Conservation (phyloP, 2,329 filamentous ascomycete species). For the Phyllosticta ampelicida region DNA sequence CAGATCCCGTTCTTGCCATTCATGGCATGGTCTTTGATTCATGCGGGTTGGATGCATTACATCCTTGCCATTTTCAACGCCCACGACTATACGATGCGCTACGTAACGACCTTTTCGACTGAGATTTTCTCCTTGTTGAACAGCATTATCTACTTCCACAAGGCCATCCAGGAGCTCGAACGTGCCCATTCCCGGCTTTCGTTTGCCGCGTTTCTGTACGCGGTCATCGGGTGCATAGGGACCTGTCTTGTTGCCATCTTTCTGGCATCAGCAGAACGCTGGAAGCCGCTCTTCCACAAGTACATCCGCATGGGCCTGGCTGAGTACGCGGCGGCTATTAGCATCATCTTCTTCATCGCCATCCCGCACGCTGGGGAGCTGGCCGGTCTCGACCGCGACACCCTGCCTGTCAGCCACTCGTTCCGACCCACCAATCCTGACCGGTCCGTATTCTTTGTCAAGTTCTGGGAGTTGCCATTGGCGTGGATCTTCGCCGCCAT, state of each 20-base stretch:
- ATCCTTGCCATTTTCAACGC: constrained; percentile 55
- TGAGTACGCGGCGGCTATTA: constrained; percentile 57
- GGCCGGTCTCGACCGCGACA: constrained; percentile 46
- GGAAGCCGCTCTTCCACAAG: constrained; percentile 51
- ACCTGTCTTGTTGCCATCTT: constrained; percentile 53
- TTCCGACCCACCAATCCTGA: constrained; percentile 49
- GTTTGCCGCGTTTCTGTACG: constrained; percentile 54
- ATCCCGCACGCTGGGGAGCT: constrained; percentile 53
- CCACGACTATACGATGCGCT: constrained; percentile 60
- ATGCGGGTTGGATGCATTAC: constrained; percentile 55
- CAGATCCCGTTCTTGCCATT: constrained; percentile 50
- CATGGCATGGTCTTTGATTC: constrained; percentile 58
- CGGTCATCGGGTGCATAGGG: constrained; percentile 52
- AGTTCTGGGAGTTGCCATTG: constrained; percentile 51
- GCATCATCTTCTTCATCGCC: constrained; percentile 54
- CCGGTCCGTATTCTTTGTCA: constrained; percentile 47
- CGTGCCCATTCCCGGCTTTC: constrained; percentile 46
- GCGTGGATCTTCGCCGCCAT: constrained; percentile 52
- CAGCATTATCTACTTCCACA: constrained; percentile 59
- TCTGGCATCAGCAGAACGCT: constrained; percentile 50
- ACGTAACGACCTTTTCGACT: constrained; percentile 55
- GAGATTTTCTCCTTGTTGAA: constrained; percentile 58
- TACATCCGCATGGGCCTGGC: constrained; percentile 50
- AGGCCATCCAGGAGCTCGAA: constrained; percentile 53
- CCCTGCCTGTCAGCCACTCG: constrained; percentile 43